Conservation (phyloP, 345 rosid species). For the Barbarea vulgaris region DNA sequence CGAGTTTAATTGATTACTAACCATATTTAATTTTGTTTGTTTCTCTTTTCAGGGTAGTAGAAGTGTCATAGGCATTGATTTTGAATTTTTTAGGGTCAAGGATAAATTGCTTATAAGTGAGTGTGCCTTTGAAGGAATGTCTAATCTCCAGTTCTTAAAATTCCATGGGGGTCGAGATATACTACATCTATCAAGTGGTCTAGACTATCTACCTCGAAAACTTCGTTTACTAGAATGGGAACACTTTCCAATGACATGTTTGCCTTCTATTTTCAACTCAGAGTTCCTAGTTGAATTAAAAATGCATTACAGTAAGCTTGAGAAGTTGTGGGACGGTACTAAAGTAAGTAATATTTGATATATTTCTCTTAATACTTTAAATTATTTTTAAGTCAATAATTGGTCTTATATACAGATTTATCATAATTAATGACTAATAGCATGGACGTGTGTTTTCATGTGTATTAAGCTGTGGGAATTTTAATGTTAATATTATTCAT, state of each 20-base stretch:
- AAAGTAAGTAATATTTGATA: no score
- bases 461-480: no score
- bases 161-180: accelerated
- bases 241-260: not conserved
- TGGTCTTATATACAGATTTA: no score
- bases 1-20: not conserved
- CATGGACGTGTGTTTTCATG: no score
- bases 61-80: not conserved
- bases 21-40: not conserved
- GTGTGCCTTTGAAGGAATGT: conserved; percentile 4
- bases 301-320: no score
- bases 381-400: no score
- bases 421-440: not conserved
- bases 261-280: no score
- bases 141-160: not conserved
- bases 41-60: not conserved
- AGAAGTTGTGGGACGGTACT: no score
- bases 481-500: no score
- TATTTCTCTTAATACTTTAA: not conserved
- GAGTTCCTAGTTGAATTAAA: no score
- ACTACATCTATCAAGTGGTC: not conserved
- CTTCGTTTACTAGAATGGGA: not conserved
- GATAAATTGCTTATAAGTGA: not conserved
- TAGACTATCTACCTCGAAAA: not conserved
- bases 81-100: accelerated